Evolutionary conservation across 2,329 filamentous ascomycete species (phyloP), one percentile per base, ranked within the genome.

Genomic region (Sporothrix phasma): DNA sequence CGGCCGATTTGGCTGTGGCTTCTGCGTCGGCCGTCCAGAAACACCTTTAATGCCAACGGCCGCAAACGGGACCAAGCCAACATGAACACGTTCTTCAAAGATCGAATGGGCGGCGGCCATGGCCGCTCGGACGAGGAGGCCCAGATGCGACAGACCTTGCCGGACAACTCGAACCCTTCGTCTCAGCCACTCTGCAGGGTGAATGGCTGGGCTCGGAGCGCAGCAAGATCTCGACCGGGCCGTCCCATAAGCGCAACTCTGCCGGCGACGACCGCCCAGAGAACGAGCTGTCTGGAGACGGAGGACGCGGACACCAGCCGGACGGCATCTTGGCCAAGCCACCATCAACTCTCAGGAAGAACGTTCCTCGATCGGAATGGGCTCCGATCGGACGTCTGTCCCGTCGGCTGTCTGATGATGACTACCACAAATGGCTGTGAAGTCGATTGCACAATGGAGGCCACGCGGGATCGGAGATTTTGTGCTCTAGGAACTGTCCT

Each of bases 1-100:
- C 81, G 81, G 64, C 80, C 80, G 0, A 69, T 81, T 7, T 51
- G 24, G 47, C 47, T 51, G 26, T 51, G 47, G 47, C 24, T 51
- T 31, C 13, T 51, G 15, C 47, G 47, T 13, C 47, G 47, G 7
- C 13, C 22, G 24, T 51, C 47, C 2, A 26, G n/a, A 51, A 17
- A 29, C 13, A 51, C 10, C 15, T 51, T 1, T 15, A 51, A n/a
- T 17, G 47, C n/a, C 4, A 15, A 31, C 3, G 47, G 47, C 4
- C 47, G 31, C 13, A 51, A 51, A 22, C 5, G 26, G 47, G n/a
- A 5, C 26, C 47, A 15, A 15, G 26, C 24, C 26, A 51, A 29
- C 24, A 31, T 51, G 24, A 31, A 51, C 13, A 31, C 47, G 13
- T 51, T 51, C 5, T 31, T 51, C 15, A 22, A 51, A 13, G 13